Evolutionary conservation across 805 yeast species (phyloP).

Genomic region (Myxozyma monticola): DNA sequence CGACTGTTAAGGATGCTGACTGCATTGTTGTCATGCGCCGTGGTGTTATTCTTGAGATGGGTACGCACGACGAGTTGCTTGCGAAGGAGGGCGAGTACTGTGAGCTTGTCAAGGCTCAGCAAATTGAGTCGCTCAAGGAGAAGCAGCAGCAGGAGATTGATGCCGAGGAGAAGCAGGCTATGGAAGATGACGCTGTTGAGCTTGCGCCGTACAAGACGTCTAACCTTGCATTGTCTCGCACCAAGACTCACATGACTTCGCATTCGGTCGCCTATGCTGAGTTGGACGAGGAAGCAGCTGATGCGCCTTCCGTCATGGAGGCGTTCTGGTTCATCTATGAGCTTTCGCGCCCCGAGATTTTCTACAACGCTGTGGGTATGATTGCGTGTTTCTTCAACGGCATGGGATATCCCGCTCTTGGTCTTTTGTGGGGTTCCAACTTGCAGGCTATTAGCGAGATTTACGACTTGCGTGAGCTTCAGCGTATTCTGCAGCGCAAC

Average conservation of each 20-base stretch:
- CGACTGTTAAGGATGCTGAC: slow-evolving; percentile 53
- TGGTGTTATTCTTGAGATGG: slow-evolving; percentile 48
- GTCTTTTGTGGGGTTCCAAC: slow-evolving; percentile 21
- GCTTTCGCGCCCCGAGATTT: slow-evolving; percentile 25
- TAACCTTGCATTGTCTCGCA: slow-evolving; percentile 6
- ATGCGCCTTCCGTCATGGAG: slow-evolving; percentile 14
- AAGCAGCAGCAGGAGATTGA: slow-evolving; percentile 22
- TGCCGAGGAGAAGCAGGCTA: slow-evolving; percentile 15
- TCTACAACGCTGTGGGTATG: slow-evolving; percentile 19
- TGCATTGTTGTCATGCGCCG: slow-evolving; percentile 47
- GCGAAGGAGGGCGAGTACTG: slow-evolving; percentile 32
- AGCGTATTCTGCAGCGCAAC: slow-evolving; percentile 19
- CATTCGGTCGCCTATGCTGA: not conserved
- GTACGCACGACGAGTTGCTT: slow-evolving; percentile 38
- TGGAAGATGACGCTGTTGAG: slow-evolving; percentile 12
- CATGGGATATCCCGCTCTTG: slow-evolving; percentile 27
- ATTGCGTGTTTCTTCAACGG: slow-evolving; percentile 27
- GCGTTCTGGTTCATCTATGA: slow-evolving; percentile 22
- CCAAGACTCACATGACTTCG: slow-evolving; percentile 17
- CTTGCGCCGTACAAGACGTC: slow-evolving; percentile 5
- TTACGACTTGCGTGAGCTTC: slow-evolving; percentile 9
- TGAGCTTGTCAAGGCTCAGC: slow-evolving; percentile 37
- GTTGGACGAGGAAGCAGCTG: slow-evolving; percentile 1
- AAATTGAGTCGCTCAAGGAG: slow-evolving; percentile 26
- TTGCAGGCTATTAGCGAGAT: slow-evolving; percentile 16